These are phyloP conservation scores for Pseudozyma flocculosa DNA, from an alignment of 1,284 basidiomycete species.

Conservation along the genomic window DNA sequence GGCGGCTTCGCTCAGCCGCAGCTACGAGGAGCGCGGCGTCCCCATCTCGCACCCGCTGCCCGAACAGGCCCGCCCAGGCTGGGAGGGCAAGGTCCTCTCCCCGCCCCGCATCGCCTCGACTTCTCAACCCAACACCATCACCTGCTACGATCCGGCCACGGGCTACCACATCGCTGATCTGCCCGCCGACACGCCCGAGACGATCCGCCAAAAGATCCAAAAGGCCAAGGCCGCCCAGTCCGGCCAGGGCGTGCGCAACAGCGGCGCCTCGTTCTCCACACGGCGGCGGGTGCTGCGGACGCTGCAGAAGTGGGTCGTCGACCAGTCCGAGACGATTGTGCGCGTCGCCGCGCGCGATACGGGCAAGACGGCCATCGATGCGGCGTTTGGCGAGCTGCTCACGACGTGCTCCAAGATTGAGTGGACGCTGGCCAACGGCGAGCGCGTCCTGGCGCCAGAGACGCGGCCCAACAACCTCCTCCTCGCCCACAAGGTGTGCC, in stretches of 20 bases:
- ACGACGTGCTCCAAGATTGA: constrained; percentile 50
- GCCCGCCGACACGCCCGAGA: constrained; percentile 68
- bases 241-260: constrained; percentile 65
- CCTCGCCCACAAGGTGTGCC: constrained; percentile 74
- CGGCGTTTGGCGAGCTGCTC: constrained; percentile 61
- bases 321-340: constrained; percentile 80
- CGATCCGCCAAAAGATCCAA: constrained; percentile 72
- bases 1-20: constrained; percentile 3
- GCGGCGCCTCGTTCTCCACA: constrained; percentile 71
- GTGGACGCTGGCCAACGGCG: constrained; percentile 47
- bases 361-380: constrained; percentile 75
- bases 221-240: constrained; percentile 69
- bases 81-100: constrained; percentile 28
- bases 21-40: constrained; percentile 15
- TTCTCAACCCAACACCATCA: constrained; percentile 65
- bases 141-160: constrained; percentile 87
- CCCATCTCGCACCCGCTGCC: constrained; percentile 24
- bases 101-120: constrained; percentile 15
- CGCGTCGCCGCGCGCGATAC: constrained; percentile 90
- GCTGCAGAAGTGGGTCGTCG: constrained; percentile 83
- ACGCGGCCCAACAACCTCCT: constrained; percentile 67
- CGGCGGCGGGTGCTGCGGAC: constrained; percentile 78
- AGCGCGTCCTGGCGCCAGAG: constrained; percentile 35
- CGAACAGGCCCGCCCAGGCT: constrained; percentile 28
- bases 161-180: constrained; percentile 73